Percentiles rank a stretch among this genome's conserved stretches.
phyloP scores from a whole-genome alignment of 2,329 filamentous ascomycete species.

The Immersiporthe knoxdaviesiana region DNA sequence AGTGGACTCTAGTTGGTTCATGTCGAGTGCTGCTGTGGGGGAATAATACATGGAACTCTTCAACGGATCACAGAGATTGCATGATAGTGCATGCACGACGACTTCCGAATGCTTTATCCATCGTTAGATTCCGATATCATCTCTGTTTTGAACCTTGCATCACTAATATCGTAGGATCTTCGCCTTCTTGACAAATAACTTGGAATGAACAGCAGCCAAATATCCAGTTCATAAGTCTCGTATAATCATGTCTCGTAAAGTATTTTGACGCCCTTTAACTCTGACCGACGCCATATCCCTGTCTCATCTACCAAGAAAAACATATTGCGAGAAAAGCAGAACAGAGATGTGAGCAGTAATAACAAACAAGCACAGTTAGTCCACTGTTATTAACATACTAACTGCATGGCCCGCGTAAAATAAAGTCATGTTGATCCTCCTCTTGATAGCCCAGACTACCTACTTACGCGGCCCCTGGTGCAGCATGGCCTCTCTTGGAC shows the following conservation, averaged over 20 bases:
- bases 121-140: no score
- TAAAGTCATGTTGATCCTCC: neutral
- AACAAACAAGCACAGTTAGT: no score
- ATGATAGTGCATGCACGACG: neutral
- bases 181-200: neutral
- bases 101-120: neutral
- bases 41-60: neutral
- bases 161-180: neutral
- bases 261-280: neutral
- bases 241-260: neutral
- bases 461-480: neutral
- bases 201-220: neutral
- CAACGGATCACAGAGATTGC: neutral
- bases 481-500: neutral
- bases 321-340: no score
- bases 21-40: neutral
- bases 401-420: neutral
- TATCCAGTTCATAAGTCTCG: neutral
- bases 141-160: neutral
- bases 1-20: no score
- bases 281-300: neutral
- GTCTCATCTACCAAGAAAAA: neutral
- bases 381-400: neutral
- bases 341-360: no score
- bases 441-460: neutral